phyloP scores from a whole-genome alignment of 1,139 yeast genomes.

The Lodderomyces theae region DNA sequence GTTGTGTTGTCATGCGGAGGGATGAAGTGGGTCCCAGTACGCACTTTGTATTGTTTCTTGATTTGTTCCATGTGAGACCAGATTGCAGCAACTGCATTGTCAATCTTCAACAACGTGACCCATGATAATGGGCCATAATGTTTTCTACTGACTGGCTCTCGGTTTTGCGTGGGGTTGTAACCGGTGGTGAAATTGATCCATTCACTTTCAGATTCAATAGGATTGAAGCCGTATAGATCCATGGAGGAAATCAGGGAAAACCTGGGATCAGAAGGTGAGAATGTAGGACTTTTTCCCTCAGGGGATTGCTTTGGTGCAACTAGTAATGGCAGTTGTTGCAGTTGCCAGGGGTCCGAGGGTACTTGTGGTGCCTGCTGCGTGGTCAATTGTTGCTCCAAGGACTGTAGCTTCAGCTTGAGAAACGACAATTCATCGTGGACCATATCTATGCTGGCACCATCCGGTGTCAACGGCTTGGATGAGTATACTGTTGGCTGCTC shows the following conservation, averaged over 20 bases:
- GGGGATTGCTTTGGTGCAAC: not conserved
- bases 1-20: constrained; percentile 7
- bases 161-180: constrained; percentile 25
- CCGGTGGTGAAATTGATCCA: constrained; percentile 33
- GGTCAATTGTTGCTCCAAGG: constrained; percentile 11
- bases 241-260: constrained; percentile 6
- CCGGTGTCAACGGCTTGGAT: constrained; percentile 1
- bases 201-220: constrained; percentile 19
- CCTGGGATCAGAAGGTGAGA: constrained; percentile 4
- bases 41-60: constrained; percentile 10
- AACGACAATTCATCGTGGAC: constrained; percentile 19
- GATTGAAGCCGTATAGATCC: constrained; percentile 14
- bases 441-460: not conserved
- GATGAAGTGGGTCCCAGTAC: constrained; percentile 4
- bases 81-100: constrained; percentile 19
- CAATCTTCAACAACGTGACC: constrained; percentile 30
- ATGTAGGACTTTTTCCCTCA: not conserved
- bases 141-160: constrained; percentile 24
- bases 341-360: not conserved
- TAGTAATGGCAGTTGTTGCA: not conserved
- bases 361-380: not conserved
- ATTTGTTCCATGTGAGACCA: constrained; percentile 16
- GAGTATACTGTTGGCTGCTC: not conserved
- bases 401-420: constrained; percentile 18
- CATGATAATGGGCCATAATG: constrained; percentile 38